Evolutionary conservation across 768 basidiomycete genomes (phyloP), one percentile per base, ranked within the genome.

Genomic region (Leccinum rimulosum): DNA sequence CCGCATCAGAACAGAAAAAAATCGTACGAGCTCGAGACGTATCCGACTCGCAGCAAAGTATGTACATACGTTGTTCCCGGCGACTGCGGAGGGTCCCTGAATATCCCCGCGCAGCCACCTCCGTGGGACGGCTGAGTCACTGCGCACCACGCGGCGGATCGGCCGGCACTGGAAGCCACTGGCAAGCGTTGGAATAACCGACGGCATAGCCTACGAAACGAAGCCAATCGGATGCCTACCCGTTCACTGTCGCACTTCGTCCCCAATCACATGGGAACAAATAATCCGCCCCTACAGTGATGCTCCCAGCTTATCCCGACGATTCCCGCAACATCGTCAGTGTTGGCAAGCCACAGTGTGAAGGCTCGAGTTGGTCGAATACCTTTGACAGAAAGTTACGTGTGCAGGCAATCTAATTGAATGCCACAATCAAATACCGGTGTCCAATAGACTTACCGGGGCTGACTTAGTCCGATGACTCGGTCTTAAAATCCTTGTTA

Each of bases 81-180:
- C 52, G 57, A 58, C 55, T 51, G 48, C 68, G 69, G 69, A 61
- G 25, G 49, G 30, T 22, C 47, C 54, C 36, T 56, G 11, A 57
- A 9, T 48, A 52, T 27, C 14, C 49, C 15, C 14, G 49, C 61
- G 60, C 57, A 54, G 58, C 51, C 52, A 27, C 38, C 49, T 22
- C 31, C 33, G 50, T 54, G 58, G 7, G 55, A 60, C 8, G 0
- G 57, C 58, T 36, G 59, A 63, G 57, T 59, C 50, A 51, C 51
- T 19, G 43, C 43, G 43, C 11, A 45, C 43, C 43, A 19, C 43
- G 33, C 33, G 50, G 50, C 54, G 35, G 45, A 47, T 55, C 54
- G 14, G 50, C 50, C 54, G 27, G 27, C 27, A 4, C 27, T 17
- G 35, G n/a, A 47, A 19, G n/a, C 40, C 43, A 45, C 43, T 49